Base-by-base conservation (phyloP, 257 asterid genomes). In the Lycium barbarum region DNA sequence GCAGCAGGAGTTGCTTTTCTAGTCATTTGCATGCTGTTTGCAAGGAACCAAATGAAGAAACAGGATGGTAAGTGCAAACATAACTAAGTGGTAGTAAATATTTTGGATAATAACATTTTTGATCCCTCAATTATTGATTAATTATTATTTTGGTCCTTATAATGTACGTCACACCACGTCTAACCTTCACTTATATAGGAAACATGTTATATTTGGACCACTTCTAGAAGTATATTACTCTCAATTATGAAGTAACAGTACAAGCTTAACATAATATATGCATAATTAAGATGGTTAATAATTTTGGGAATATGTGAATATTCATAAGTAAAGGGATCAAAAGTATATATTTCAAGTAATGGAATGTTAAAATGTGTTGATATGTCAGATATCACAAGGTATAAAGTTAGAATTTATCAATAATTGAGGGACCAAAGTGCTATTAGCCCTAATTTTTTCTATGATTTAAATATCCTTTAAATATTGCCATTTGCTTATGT, bases 1-100 rank as follows among this genome's bases (percentile, higher is more conserved):
- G 99, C 99, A 72, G 99, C 98, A n/a, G 98, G 98, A 38, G 98
- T 97, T 76, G 99, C 97, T 51, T 92, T 97, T 89, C 83, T 97
- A 87, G 92, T 95, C 85, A 95, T 95, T 87, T 92, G 86, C 87
- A 66, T 92, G 92, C 94, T 97, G 73, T 95, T 95, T 92, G 95
- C 94, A 62, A 95, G 95, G 91, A 84, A 86, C 71, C 86, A 92
- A 83, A n/a, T 89, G 89, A 97, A 95, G 97, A 93, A 91, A 90
- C 97, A 90, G 90, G 97, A 93, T 89, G 99, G 99, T 92, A 88
- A 92, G 92, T 79, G 14, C 3, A 43, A 35, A 49, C 54, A 9
- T 49, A 9, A 49, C 55, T 4, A 55, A 55, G 17, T 55, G 18
- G 2, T 13, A 35, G 45, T 66, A 66, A 66, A 35, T 33, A 13